These are phyloP conservation scores for Sporothrix brasiliensis DNA, from an alignment of 2,329 filamentous ascomycete species.

Conservation along the genomic window DNA sequence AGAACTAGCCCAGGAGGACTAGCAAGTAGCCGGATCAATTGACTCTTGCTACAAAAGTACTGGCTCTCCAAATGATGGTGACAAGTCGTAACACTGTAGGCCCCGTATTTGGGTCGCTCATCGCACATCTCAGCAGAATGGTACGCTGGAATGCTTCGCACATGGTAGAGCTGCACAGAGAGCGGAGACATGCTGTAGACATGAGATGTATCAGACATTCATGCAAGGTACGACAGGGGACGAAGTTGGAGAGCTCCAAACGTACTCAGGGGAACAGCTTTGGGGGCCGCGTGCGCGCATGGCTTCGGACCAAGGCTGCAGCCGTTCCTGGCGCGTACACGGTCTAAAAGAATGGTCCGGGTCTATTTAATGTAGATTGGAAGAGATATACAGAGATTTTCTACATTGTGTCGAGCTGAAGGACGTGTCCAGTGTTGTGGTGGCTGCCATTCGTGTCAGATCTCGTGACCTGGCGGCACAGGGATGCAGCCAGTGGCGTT, in stretches of 20 bases:
- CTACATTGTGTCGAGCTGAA: background rate
- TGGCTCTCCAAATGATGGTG: background rate
- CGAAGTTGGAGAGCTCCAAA: background rate
- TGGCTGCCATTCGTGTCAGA: no score
- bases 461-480: background rate
- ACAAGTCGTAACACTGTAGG: background rate
- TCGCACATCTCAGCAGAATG: no score
- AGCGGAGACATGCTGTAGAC: background rate
- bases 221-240: conserved; percentile 16
- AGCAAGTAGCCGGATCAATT: conserved; percentile 31
- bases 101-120: background rate
- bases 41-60: conserved; percentile 22
- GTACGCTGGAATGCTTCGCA: no score
- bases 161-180: background rate
- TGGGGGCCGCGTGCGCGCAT: background rate
- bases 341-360: background rate
- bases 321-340: conserved; percentile 9
- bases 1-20: conserved; percentile 20
- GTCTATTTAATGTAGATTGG: background rate
- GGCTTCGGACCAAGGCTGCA: conserved; percentile 7
- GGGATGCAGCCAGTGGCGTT: background rate
- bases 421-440: no score
- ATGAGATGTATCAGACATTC: background rate
- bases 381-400: background rate
- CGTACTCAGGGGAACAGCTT: background rate